A percentile compares a stretch with the other conserved stretches of the same genome.
Evolutionary conservation across 2,329 filamentous ascomycete genomes (phyloP).

Genomic region (Monosporascus sp.): DNA sequence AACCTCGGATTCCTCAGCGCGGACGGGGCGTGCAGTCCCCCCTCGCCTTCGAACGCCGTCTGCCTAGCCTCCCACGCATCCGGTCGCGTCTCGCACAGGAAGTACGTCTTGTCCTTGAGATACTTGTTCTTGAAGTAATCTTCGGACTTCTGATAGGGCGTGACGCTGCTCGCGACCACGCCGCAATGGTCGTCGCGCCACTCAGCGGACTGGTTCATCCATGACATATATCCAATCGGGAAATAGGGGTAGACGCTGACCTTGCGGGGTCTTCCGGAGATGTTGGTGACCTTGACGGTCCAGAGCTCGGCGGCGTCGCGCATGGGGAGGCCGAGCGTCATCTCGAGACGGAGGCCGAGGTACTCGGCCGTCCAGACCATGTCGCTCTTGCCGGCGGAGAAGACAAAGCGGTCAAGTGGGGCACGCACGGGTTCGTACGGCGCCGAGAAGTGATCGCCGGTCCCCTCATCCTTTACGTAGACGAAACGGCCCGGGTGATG

Average conservation of each 20-base stretch:
- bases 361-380: slow-evolving; percentile 49
- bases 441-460: slow-evolving; percentile 45
- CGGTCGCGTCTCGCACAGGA: slow-evolving; percentile 47
- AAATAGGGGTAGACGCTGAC: slow-evolving; percentile 53
- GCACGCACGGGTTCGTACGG: slow-evolving; percentile 51
- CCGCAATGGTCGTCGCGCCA: slow-evolving; percentile 44
- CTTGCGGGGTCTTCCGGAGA: slow-evolving; percentile 38
- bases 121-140: slow-evolving; percentile 54
- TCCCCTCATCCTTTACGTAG: slow-evolving; percentile 53
- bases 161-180: slow-evolving; percentile 47
- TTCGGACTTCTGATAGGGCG: slow-evolving; percentile 51
- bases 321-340: slow-evolving; percentile 46
- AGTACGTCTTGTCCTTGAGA: slow-evolving; percentile 53
- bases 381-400: slow-evolving; percentile 51
- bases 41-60: slow-evolving; percentile 50
- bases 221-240: slow-evolving; percentile 55
- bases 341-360: slow-evolving; percentile 45
- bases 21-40: slow-evolving; percentile 47
- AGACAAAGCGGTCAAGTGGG: slow-evolving; percentile 42
- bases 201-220: slow-evolving; percentile 56
- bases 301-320: slow-evolving; percentile 52
- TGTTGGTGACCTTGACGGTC: slow-evolving; percentile 47
- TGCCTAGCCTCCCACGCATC: slow-evolving; percentile 49
- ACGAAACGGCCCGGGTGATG: slow-evolving; percentile 56
- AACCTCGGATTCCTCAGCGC: slow-evolving; percentile 35